Evolutionary conservation across 164 flowering plant species (phyloP), one percentile per base, ranked within the genome.

Genomic region (Chimonanthus praecox): DNA sequence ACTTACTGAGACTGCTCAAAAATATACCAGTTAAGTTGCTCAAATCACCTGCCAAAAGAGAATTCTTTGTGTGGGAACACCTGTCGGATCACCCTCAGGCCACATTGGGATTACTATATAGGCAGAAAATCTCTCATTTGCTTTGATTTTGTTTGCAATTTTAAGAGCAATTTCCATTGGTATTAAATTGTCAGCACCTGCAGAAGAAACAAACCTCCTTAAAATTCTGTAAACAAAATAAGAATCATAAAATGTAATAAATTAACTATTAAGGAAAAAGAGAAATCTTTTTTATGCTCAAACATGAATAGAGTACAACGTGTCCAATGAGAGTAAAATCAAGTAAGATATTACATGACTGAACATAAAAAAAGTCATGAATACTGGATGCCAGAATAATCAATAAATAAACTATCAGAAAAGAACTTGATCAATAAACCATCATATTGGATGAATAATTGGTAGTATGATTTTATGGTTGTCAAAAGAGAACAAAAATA

Each of bases 121-220:
- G 64, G 85, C 94, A 78, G 97, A 91, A 85, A 95, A 93, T 83
- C 97, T 88, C 83, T 92, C 92, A 76, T 89, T 83, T 64, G 94
- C 94, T 87, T 84, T 89, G 60, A 95, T 93, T 70, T 95, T 92
- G 6, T 86, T 86, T 5, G 97, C 94, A 77, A 95, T 90, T 82
- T 95, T 95, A 13, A 95, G 90, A 21, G 98, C 98, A 64, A 93
- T 92, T 81, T 95, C 99, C 92, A 93, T 93, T 20, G 97, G 99
- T 80, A 95, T 93, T 80, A 95, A 83, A 80, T 95, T 95, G 77
- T 95, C 85, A 15, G 99, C 98, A 84, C 98, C 98, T 95, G 74
- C 60, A 76, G 15, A 58, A 67, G 16, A 67, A 73, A 54, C 48
- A 64, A 49, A 58, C 49, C 16, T 66, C 49, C 21, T 58, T 62